Evolutionary conservation across 2,329 filamentous ascomycete species (phyloP).

Genomic region (Cordyceps farinosa): DNA sequence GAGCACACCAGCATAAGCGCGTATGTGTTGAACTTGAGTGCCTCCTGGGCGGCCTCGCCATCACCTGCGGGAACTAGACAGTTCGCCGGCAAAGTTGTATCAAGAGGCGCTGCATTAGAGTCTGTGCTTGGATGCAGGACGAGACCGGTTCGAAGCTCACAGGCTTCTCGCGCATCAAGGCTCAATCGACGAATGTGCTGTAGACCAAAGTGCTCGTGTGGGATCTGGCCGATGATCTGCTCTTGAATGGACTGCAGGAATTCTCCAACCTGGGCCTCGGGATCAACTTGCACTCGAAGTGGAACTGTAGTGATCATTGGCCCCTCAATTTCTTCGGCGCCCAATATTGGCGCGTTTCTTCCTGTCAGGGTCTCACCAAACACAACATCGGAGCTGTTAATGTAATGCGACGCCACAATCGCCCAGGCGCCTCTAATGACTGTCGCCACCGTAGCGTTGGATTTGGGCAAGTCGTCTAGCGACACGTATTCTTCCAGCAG

Average conservation of each 20-base stretch:
- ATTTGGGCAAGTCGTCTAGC: slow-evolving; percentile 30
- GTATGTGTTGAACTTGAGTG: slow-evolving; percentile 57
- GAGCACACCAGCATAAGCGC: slow-evolving; percentile 64
- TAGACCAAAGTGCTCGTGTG: slow-evolving; percentile 61
- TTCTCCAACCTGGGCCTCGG: slow-evolving; percentile 40
- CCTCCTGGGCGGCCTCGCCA: slow-evolving; percentile 55
- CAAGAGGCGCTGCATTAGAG: slow-evolving; percentile 25
- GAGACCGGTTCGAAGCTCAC: slow-evolving; percentile 52
- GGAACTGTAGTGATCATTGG: slow-evolving; percentile 61
- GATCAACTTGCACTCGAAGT: slow-evolving; percentile 46
- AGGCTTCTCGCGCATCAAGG: slow-evolving; percentile 51
- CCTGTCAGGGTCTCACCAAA: slow-evolving; percentile 60
- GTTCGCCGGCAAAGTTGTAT: slow-evolving; percentile 41
- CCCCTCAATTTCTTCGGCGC: slow-evolving; percentile 53
- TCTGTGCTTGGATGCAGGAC: slow-evolving; percentile 48
- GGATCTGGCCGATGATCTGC: slow-evolving; percentile 54
- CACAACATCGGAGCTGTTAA: slow-evolving; percentile 49
- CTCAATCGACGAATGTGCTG: slow-evolving; percentile 57
- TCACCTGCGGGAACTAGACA: slow-evolving; percentile 54
- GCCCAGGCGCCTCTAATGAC: slow-evolving; percentile 59
- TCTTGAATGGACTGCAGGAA: slow-evolving; percentile 57
- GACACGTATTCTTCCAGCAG: slow-evolving; percentile 51
- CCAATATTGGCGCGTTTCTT: slow-evolving; percentile 46
- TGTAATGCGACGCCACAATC: slow-evolving; percentile 51
- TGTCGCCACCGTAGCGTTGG: slow-evolving; percentile 50